Base-by-base conservation (phyloP, 768 basidiomycete species). In the Leccinum ochraceum region DNA sequence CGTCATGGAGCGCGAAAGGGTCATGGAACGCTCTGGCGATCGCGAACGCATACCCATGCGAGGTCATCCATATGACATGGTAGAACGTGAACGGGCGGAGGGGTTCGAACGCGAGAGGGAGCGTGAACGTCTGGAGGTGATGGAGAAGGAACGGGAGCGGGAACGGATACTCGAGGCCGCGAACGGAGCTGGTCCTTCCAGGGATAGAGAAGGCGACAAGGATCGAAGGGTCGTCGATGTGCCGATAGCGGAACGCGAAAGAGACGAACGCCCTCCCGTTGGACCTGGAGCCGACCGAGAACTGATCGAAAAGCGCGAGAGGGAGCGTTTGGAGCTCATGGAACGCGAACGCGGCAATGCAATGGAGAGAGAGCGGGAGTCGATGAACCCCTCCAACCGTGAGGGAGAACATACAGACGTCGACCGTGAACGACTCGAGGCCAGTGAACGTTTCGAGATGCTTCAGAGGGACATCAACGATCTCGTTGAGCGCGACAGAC, bases 31-130 rank as follows among this genome's bases (percentile, higher is more conserved):
- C 26, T 54, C 64, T 7, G 50, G 64, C 26, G 73, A 76, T 57
- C 71, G 69, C 17, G 71, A 71, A 13, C 71, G 65, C 28, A 46
- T 60, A 3, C 48, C 65, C 14, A 59, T 71, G 63, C 71, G 68
- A 42, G 57, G 63, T 8, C 61, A 69, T 22, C 61, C 61, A 6
- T 64, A 59, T 24, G 69, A 71, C 16, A 34, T 66, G 46, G 24
- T 54, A n/a, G 72, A 71, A 54, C 71, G 68, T 10, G 72, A 73
- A 48, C 71, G 67, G 8, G 64, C 60, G 46, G 70, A 69, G 7
- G 67, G 65, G 24, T 70, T 71, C 26, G 76, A 79, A 14, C 68
- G 75, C 13, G 77, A 75, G 46, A 60, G 76, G 39, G 75, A 77
- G 20, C 66, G 67, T 14, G 77, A 75, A 48, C 64, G 67, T 20